These are phyloP conservation scores for Colletotrichum coccodes DNA, from an alignment of 2,329 filamentous ascomycete species.

Conservation along the genomic window DNA sequence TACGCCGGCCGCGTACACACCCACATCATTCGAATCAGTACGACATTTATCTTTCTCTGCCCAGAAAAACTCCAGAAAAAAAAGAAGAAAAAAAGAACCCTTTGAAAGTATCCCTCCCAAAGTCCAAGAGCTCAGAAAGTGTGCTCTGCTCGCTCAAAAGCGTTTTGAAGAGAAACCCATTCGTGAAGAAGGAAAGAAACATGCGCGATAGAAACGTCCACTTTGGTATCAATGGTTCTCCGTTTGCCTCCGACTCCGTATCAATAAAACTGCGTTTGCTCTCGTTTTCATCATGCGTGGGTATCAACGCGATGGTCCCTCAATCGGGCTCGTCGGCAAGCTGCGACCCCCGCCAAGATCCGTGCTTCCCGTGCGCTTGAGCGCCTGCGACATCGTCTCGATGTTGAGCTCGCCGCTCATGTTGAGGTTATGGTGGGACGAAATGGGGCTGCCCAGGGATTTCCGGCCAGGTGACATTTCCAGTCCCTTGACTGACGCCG, in stretches of 20 bases:
- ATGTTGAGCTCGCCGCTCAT: conserved; percentile 79
- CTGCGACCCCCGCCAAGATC: conserved; percentile 73
- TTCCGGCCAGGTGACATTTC: conserved; percentile 74
- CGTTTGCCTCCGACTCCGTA: conserved; percentile 33
- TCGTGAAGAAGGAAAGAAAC: conserved; percentile 7
- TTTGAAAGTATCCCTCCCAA: neutral
- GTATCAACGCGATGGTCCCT: conserved; percentile 39
- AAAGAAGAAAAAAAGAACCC: neutral
- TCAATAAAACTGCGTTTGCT: conserved; percentile 1
- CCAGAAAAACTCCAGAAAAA: conserved; percentile 19
- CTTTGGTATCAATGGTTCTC: conserved; percentile 34
- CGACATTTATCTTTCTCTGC: conserved; percentile 6
- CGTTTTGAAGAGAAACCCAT: neutral
- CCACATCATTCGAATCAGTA: neutral
- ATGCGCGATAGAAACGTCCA: conserved; percentile 21
- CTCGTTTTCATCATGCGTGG: neutral
- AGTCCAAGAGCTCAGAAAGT: neutral
- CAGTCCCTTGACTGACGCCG: conserved; percentile 77
- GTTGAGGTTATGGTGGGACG: conserved; percentile 62
- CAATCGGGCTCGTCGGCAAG: conserved; percentile 67
- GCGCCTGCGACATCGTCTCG: conserved; percentile 92
- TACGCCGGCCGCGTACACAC: neutral
- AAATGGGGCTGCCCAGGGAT: conserved; percentile 72
- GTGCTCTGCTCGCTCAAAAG: neutral
- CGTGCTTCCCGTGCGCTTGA: conserved; percentile 85